These are phyloP conservation scores for Periglandula ipomoeae DNA, from an alignment of 2,329 filamentous ascomycete species.

Conservation along the genomic window DNA sequence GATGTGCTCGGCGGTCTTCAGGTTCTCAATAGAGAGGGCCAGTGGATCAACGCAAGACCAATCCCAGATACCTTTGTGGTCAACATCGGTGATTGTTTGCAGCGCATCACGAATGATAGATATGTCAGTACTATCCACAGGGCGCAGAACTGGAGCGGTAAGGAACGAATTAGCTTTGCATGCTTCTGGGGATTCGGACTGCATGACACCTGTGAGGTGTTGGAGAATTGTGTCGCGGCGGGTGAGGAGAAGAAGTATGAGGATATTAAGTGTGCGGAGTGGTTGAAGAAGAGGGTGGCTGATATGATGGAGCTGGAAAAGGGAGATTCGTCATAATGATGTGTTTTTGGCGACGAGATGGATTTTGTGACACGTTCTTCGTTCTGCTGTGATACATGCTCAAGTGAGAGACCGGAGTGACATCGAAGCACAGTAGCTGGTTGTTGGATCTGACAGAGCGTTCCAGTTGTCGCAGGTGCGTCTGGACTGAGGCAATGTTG, in stretches of 20 bases:
- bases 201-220: slow-evolving; percentile 31
- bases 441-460: too few species aligned
- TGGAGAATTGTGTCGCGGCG: slow-evolving; percentile 26
- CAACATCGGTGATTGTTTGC: slow-evolving; percentile 43
- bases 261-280: slow-evolving; percentile 29
- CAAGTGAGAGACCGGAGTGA: too few species aligned
- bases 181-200: slow-evolving; percentile 37
- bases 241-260: slow-evolving; percentile 27
- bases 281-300: slow-evolving; percentile 24
- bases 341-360: too few species aligned
- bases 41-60: slow-evolving; percentile 33
- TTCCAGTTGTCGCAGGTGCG: too few species aligned
- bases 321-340: background rate
- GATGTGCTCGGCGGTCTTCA: slow-evolving; percentile 33
- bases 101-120: slow-evolving; percentile 39
- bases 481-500: too few species aligned
- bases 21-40: slow-evolving; percentile 27
- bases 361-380: too few species aligned
- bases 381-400: too few species aligned
- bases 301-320: slow-evolving; percentile 19
- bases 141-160: slow-evolving; percentile 30
- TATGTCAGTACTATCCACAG: slow-evolving; percentile 41
- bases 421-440: too few species aligned
- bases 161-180: slow-evolving; percentile 33
- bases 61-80: slow-evolving; percentile 36